Evolutionary conservation across 805 yeast species (phyloP), one percentile per base, ranked within the genome.

Genomic region (Zygoascus tannicola): DNA sequence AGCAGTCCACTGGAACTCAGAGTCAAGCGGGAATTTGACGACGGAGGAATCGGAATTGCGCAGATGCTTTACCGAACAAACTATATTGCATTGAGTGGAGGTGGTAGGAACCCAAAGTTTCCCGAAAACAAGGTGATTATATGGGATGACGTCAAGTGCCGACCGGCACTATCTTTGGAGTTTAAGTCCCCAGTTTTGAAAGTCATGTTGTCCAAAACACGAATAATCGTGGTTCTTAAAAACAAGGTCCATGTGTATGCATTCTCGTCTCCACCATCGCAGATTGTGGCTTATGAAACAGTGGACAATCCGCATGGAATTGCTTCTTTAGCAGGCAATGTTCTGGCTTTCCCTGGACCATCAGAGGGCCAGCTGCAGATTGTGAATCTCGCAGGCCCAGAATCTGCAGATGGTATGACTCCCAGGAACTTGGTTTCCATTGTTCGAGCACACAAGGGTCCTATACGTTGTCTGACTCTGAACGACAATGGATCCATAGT

Each of bases 1-100:
- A 74, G 94, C 2, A 88, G 85, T 57, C 97, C 98, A 3, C 71
- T 88, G 67, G 92, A 82, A 47, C 63, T 77, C 47, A 68, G 87
- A 49, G 88, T 82, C 44, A 71, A 75, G 53, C 67, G 88, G 46
- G 69, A 66, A 41, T 62, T 63, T 41, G 55, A 55, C 19, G 67
- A 63, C 43, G 67, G 68, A 3, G 96, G 96, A 0, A 78, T 88
- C 21, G 94, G 92, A 1, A 67, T 71, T 28, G 76, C 83, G 2
- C 69, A 80, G 37, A 85, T 90, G 95, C 77, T 90, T 4, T 84
- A 86, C 59, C 74, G 96, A 35, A 87, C 97, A 0, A 90, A 90
- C 64, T 88, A 87, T 58, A 70, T 90, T 43, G 95, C 90, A 0
- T 64, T 92, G 35, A 85, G 87, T 0, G 96, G 97, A 1, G 96